phyloP scores from a whole-genome alignment of 768 basidiomycete species.

The Tylopilus sp. region DNA sequence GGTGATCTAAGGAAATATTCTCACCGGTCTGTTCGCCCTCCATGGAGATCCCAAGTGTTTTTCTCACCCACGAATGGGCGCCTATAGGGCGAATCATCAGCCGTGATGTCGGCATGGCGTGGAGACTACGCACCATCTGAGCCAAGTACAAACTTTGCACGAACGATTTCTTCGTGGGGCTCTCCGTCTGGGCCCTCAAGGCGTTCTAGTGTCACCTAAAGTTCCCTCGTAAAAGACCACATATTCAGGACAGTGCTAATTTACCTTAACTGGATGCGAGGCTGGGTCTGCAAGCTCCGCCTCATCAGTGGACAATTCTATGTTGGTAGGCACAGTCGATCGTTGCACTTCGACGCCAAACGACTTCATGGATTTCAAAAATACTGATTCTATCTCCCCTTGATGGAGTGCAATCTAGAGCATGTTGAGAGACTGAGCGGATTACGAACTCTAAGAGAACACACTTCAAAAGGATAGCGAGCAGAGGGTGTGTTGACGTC shows the following conservation, averaged over 20 bases:
- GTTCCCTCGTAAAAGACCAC: background rate
- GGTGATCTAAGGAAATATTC: background rate
- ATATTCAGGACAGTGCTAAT: background rate
- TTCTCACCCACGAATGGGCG: slow-evolving; percentile 83
- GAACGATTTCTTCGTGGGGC: slow-evolving; percentile 50
- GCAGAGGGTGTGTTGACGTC: slow-evolving; percentile 61
- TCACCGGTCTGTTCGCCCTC: slow-evolving; percentile 66
- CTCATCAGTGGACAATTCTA: slow-evolving; percentile 29
- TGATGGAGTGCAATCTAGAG: slow-evolving; percentile 32
- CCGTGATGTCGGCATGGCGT: background rate
- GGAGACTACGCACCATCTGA: slow-evolving; percentile 52
- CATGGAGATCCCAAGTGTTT: slow-evolving; percentile 60
- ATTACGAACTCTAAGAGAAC: background rate
- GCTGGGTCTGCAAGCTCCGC: slow-evolving; percentile 18
- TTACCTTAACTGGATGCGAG: slow-evolving; percentile 24
- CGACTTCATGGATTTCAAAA: background rate
- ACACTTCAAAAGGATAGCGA: slow-evolving; percentile 68
- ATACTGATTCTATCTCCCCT: slow-evolving; percentile 16
- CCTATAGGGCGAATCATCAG: slow-evolving; percentile 38
- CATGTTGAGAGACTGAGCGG: background rate
- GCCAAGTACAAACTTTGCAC: slow-evolving; percentile 74
- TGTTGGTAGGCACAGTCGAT: slow-evolving; percentile 26
- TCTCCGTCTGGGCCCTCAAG: slow-evolving; percentile 30
- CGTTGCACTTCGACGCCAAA: slow-evolving; percentile 27
- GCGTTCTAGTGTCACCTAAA: slow-evolving; percentile 20